phyloP scores from a whole-genome alignment of 2,329 filamentous ascomycete genomes.

The Peltaster fructicola region DNA sequence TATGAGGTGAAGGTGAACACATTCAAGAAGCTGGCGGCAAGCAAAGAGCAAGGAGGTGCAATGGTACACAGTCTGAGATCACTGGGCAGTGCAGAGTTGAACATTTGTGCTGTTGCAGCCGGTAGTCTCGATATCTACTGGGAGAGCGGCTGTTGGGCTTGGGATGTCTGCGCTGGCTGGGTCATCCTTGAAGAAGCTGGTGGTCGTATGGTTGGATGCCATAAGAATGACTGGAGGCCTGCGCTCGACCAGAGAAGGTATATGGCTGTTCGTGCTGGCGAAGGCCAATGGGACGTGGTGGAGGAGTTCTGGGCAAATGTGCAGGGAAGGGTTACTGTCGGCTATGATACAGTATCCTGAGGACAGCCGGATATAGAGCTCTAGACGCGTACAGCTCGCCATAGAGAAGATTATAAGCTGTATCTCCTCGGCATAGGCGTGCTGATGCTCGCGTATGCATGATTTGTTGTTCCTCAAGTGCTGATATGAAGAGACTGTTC shows the following conservation, averaged over 20 bases:
- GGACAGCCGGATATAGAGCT: no score
- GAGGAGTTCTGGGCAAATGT: conserved; percentile 33
- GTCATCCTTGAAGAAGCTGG: conserved; percentile 57
- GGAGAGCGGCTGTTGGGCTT: conserved; percentile 63
- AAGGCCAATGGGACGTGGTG: conserved; percentile 28
- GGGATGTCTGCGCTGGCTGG: conserved; percentile 63
- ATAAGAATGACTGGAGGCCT: conserved; percentile 52
- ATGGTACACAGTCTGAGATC: conserved; percentile 66
- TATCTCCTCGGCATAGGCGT: no score
- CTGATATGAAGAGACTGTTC: no score
- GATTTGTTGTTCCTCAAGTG: no score
- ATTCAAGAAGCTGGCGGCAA: conserved; percentile 56
- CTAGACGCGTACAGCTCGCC: no score
- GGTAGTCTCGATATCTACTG: conserved; percentile 63
- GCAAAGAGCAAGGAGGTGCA: conserved; percentile 47
- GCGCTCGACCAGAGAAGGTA: conserved; percentile 40
- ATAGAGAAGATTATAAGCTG: no score
- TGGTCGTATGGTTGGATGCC: conserved; percentile 52
- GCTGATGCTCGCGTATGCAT: no score
- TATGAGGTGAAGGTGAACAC: conserved; percentile 54
- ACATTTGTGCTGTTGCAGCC: conserved; percentile 59
- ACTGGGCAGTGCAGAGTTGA: conserved; percentile 54
- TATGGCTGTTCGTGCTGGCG: conserved; percentile 28
- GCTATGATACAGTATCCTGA: conserved; percentile 10
- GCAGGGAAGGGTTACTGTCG: conserved; percentile 28